Evolutionary conservation across 371 early-diverging fungal genomes (phyloP).

Genomic region (Mortierella sp.): DNA sequence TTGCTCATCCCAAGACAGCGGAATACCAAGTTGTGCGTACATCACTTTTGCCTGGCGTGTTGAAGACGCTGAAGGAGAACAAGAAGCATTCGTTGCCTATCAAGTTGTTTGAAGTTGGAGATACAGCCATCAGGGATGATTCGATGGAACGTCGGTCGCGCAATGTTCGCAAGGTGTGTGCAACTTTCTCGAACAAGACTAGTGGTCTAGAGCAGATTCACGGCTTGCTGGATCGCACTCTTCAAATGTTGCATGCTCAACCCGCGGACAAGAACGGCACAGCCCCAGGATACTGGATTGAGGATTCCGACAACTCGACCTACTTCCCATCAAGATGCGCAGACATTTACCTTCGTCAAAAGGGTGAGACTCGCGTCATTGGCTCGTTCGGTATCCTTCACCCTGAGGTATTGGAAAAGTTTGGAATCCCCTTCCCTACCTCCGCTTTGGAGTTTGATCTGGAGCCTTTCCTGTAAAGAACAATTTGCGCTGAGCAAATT

Average conservation of each 20-base stretch:
- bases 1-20: slow-evolving; percentile 96
- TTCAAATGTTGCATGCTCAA: slow-evolving; percentile 80
- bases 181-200: slow-evolving; percentile 87
- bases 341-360: slow-evolving; percentile 76
- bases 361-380: slow-evolving; percentile 67
- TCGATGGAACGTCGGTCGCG: slow-evolving; percentile 82
- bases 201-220: slow-evolving; percentile 96
- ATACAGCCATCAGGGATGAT: slow-evolving; percentile 93
- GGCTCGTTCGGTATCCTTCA: slow-evolving; percentile 95
- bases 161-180: slow-evolving; percentile 94
- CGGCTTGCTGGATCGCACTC: slow-evolving; percentile 91
- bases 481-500: too few relatives aligned
- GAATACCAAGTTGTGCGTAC: slow-evolving; percentile 98
- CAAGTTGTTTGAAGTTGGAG: slow-evolving; percentile 98
- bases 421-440: slow-evolving; percentile 87
- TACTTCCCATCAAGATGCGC: slow-evolving; percentile 96
- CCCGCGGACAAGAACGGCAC: slow-evolving; percentile 57
- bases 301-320: slow-evolving; percentile 80
- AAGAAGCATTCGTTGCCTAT: slow-evolving; percentile 93
- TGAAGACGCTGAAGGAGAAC: slow-evolving; percentile 97
- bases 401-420: slow-evolving; percentile 89
- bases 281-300: slow-evolving; percentile 82
- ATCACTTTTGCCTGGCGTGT: slow-evolving; percentile 93
- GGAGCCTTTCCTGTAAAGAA: slow-evolving; percentile 95
- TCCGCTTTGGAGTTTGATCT: slow-evolving; percentile 94